Percentiles rank a stretch among this genome's conserved stretches.
These are phyloP conservation scores for Chlorella variabilis DNA, from an alignment of 163 green algal genomes.

Conservation along the genomic window DNA sequence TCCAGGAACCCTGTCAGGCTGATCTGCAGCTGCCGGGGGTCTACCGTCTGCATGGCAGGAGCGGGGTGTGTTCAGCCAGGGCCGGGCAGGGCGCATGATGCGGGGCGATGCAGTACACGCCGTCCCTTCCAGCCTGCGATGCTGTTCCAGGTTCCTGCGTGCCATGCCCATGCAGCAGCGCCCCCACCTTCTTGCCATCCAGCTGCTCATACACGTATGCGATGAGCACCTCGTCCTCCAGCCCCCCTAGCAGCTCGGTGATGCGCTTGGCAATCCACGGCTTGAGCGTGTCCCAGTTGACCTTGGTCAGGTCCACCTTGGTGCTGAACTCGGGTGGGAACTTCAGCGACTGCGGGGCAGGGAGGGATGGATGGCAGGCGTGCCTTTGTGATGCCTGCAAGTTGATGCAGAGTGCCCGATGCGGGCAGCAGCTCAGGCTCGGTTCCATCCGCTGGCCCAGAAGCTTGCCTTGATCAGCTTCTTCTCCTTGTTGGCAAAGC, in stretches of 20 bases:
- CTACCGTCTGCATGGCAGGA: slow-evolving; percentile 51
- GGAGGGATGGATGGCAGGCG: background rate
- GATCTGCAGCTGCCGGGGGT: slow-evolving; percentile 89
- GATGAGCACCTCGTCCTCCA: slow-evolving; percentile 94
- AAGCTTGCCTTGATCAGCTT: slow-evolving; percentile 72
- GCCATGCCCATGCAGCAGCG: no score
- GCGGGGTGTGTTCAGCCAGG: background rate
- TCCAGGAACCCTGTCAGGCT: slow-evolving; percentile 94
- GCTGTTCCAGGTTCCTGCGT: background rate
- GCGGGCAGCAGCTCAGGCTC: no score
- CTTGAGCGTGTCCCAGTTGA: slow-evolving; percentile 90
- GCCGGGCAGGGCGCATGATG: no score
- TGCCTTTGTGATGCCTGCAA: no score
- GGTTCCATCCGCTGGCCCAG: no score
- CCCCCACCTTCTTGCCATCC: slow-evolving; percentile 71
- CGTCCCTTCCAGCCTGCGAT: background rate
- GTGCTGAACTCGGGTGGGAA: slow-evolving; percentile 80
- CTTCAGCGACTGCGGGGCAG: slow-evolving; percentile 61
- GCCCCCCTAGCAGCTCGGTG: slow-evolving; percentile 88
- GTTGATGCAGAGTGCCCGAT: no score
- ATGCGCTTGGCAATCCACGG: slow-evolving; percentile 92
- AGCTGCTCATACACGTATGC: slow-evolving; percentile 89
- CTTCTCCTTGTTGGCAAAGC: slow-evolving; percentile 86
- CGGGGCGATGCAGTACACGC: no score
- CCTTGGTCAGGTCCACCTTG: slow-evolving; percentile 79